Conservation (phyloP, 2,329 filamentous ascomycete species). For the Tolypocladium ovalisporum region DNA sequence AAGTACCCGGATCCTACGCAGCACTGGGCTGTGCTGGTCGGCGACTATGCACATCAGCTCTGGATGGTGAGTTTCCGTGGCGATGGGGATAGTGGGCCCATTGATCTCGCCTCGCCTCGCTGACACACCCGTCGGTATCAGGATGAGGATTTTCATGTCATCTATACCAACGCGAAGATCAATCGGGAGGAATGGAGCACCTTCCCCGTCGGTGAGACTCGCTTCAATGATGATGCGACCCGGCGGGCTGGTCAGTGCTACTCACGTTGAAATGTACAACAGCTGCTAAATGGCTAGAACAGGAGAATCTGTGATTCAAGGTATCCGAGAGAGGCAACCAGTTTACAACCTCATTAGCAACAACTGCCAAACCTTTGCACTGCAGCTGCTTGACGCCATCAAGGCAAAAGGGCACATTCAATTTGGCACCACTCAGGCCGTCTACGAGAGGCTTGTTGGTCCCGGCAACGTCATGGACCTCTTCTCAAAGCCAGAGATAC, state of each 20-base stretch:
- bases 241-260: conserved; percentile 31
- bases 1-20: conserved; percentile 48
- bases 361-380: conserved; percentile 48
- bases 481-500: conserved; percentile 25
- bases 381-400: conserved; percentile 41
- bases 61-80: conserved; percentile 42
- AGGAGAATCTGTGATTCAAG: conserved; percentile 42
- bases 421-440: conserved; percentile 41
- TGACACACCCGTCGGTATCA: conserved; percentile 5
- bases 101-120: background rate
- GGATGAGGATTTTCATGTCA: conserved; percentile 45
- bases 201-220: conserved; percentile 39
- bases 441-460: conserved; percentile 40
- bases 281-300: background rate
- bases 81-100: too few relatives aligned
- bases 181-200: conserved; percentile 36
- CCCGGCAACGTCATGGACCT: conserved; percentile 39
- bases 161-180: conserved; percentile 42
- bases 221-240: conserved; percentile 43
- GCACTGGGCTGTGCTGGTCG: conserved; percentile 49
- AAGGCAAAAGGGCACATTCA: conserved; percentile 37
- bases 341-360: conserved; percentile 49
- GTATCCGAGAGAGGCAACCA: conserved; percentile 35
- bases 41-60: conserved; percentile 43
- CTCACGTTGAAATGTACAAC: background rate